These are phyloP conservation scores for Venturia effusa DNA, from an alignment of 2,329 filamentous ascomycete genomes.

Conservation along the genomic window DNA sequence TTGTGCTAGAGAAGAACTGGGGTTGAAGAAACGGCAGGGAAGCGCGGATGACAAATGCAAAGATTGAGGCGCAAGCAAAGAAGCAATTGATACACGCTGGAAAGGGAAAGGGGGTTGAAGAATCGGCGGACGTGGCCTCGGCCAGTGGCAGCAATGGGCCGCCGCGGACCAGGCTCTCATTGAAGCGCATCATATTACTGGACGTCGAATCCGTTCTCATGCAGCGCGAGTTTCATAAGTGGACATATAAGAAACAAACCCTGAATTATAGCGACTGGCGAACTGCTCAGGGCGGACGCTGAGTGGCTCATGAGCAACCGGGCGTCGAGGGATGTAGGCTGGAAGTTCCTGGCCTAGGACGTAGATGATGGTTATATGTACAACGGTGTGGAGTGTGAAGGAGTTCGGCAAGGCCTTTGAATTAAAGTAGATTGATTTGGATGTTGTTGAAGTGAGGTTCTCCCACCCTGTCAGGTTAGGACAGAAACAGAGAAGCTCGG, in stretches of 20 bases:
- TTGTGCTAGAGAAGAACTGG: background rate
- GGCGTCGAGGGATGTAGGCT: background rate
- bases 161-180: slow-evolving; percentile 4
- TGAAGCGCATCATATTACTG: background rate
- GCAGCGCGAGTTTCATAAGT: slow-evolving; percentile 7
- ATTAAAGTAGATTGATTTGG: background rate
- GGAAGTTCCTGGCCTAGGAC: slow-evolving; percentile 1
- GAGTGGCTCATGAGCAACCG: background rate
- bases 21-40: background rate
- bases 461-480: background rate
- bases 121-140: background rate
- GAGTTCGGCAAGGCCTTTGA: background rate
- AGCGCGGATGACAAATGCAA: background rate
- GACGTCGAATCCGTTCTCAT: slow-evolving; percentile 3
- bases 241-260: slow-evolving; percentile 5
- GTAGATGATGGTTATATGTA: slow-evolving; percentile 2
- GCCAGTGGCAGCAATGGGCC: background rate
- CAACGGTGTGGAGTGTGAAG: background rate
- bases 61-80: slow-evolving; percentile 1
- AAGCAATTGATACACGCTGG: slow-evolving; percentile 3
- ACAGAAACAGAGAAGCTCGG: background rate
- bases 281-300: background rate
- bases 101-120: background rate
- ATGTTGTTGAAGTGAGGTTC: background rate
- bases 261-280: background rate